A percentile compares a stretch with the other conserved stretches of the same genome.
phyloP scores from a whole-genome alignment of 2,329 filamentous ascomycete genomes.

The Trichophyton simii region DNA sequence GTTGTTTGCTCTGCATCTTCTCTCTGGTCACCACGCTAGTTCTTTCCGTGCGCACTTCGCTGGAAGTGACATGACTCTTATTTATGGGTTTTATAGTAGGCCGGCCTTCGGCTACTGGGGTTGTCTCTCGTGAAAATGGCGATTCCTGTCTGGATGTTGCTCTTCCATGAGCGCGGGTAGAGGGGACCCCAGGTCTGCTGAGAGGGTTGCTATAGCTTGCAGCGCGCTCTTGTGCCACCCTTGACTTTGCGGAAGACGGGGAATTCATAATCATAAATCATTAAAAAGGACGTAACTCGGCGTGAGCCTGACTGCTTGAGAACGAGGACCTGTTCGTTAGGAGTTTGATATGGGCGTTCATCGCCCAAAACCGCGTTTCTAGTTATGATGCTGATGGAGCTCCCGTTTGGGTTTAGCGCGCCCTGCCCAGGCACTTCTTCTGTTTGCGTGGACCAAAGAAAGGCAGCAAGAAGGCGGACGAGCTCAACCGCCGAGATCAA shows the following conservation, averaged over 20 bases:
- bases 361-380: background rate
- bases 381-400: conserved; percentile 3
- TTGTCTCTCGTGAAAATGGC: conserved; percentile 13
- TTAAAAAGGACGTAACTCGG: background rate
- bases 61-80: conserved; percentile 21
- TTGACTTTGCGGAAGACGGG: conserved; percentile 20
- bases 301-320: background rate
- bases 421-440: conserved; percentile 12
- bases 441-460: conserved; percentile 13
- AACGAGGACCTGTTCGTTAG: background rate
- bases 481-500: background rate
- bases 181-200: conserved; percentile 28
- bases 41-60: conserved; percentile 31
- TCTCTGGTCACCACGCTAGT: conserved; percentile 49
- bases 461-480: background rate
- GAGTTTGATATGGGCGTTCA: no score
- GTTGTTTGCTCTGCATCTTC: conserved; percentile 49
- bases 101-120: conserved; percentile 10
- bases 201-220: conserved; percentile 22
- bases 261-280: conserved; percentile 17
- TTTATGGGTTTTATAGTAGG: conserved; percentile 15
- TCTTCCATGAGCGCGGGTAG: conserved; percentile 23
- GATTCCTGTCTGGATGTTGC: conserved; percentile 16
- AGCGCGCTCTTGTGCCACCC: conserved; percentile 31
- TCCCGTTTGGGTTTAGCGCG: conserved; percentile 17